Conservation (phyloP, 306 rosid genomes). For the Begonia peltatifolia region DNA sequence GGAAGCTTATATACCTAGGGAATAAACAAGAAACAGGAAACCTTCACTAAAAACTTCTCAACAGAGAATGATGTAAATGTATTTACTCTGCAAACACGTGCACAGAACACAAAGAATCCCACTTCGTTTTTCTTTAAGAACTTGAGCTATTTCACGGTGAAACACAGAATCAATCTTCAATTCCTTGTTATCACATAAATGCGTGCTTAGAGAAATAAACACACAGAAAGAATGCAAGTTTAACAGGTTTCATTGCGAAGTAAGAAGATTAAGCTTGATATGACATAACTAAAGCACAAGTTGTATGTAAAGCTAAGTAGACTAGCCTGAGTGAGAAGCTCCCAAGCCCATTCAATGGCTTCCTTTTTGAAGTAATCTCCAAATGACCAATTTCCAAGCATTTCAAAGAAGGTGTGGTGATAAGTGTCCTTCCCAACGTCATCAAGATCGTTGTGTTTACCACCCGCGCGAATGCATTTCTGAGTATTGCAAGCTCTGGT, state of each 20-base stretch:
- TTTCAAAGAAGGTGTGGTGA: conserved; percentile 96
- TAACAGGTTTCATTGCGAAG: background rate
- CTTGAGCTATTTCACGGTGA: too few relatives aligned
- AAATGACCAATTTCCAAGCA: conserved; percentile 97
- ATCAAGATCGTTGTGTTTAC: conserved; percentile 92
- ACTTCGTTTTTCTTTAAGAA: too few relatives aligned
- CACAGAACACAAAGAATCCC: too few relatives aligned
- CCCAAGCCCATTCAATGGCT: conserved; percentile 92
- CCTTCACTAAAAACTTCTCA: background rate
- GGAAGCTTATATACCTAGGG: conserved; percentile 74
- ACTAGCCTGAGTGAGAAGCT: conserved; percentile 70
- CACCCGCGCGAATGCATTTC: conserved; percentile 95
- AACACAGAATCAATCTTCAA: too few relatives aligned
- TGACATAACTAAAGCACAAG: too few relatives aligned
- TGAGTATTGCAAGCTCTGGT: conserved; percentile 85
- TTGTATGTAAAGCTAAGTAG: background rate
- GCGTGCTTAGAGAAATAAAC: background rate
- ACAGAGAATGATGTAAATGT: too few relatives aligned
- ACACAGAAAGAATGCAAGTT: background rate
- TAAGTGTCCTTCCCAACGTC: conserved; percentile 98
- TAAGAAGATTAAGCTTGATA: too few relatives aligned
- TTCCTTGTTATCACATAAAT: too few relatives aligned
- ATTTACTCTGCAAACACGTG: too few relatives aligned
- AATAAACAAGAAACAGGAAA: conserved; percentile 4
- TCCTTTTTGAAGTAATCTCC: conserved; percentile 86